Percentiles rank a stretch among this genome's conserved stretches.
phyloP scores from a whole-genome alignment of 2,329 filamentous ascomycete genomes.

The Fusarium falciforme region DNA sequence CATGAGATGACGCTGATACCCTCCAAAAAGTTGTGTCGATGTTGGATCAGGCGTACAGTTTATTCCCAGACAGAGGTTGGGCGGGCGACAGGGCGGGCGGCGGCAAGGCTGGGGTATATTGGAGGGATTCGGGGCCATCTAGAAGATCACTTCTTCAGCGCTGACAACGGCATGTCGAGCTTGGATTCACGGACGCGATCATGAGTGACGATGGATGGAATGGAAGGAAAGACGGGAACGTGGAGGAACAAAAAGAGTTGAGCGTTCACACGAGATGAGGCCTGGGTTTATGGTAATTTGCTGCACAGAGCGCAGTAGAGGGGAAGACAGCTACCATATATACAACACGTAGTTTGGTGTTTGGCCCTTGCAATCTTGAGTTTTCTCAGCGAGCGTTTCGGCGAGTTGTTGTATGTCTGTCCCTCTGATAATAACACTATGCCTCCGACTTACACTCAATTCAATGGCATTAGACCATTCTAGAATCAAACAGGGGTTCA shows the following conservation, averaged over 20 bases:
- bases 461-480: neutral
- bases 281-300: neutral
- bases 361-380: neutral
- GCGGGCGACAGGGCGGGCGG: neutral
- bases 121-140: neutral
- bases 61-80: neutral
- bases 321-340: slow-evolving; percentile 2
- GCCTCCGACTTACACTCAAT: neutral
- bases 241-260: neutral
- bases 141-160: neutral
- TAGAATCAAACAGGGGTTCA: slow-evolving; percentile 1
- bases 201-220: slow-evolving; percentile 1
- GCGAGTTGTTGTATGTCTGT: neutral
- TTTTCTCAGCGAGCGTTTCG: neutral
- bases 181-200: neutral
- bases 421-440: neutral
- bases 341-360: neutral
- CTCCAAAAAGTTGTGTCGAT: slow-evolving; percentile 8
- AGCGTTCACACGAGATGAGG: slow-evolving; percentile 7
- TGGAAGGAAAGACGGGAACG: neutral
- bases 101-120: neutral
- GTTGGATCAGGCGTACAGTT: slow-evolving; percentile 8
- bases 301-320: neutral
- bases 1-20: slow-evolving; percentile 25
- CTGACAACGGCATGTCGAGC: neutral